These are phyloP conservation scores for Elsinoe batatas DNA, from an alignment of 2,329 filamentous ascomycete species.

Conservation along the genomic window DNA sequence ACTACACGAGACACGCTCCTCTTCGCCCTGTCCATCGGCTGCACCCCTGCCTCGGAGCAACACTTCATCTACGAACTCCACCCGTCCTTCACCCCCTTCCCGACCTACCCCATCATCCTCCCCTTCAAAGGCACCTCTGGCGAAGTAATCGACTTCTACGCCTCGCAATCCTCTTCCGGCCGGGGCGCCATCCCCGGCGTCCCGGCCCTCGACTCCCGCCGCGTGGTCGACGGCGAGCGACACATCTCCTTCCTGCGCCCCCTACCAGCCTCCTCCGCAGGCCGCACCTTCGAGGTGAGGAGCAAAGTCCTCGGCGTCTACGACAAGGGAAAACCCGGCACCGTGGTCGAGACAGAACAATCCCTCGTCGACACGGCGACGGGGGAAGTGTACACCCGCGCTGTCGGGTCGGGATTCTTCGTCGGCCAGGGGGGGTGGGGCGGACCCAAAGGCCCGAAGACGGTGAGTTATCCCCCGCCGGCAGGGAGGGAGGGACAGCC, in stretches of 20 bases:
- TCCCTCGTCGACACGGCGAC: constrained; percentile 60
- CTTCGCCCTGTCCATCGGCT: constrained; percentile 83
- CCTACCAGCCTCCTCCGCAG: constrained; percentile 61
- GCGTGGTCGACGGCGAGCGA: constrained; percentile 76
- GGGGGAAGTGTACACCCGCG: constrained; percentile 61
- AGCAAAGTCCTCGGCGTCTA: constrained; percentile 76
- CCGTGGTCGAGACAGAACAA: constrained; percentile 70
- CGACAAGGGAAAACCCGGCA: constrained; percentile 78
- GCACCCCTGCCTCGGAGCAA: constrained; percentile 66
- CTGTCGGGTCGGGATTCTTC: constrained; percentile 64
- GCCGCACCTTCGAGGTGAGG: constrained; percentile 64
- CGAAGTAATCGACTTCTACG: constrained; percentile 80
- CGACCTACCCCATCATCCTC: constrained; percentile 75
- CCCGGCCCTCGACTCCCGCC: constrained; percentile 63
- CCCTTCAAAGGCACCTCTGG: constrained; percentile 68
- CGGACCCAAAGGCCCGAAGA: constrained; percentile 79
- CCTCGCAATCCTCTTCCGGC: constrained; percentile 48
- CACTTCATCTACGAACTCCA: constrained; percentile 90
- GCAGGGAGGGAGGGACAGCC: constrained; percentile 50
- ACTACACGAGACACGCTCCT: constrained; percentile 78
- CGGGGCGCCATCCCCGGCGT: constrained; percentile 57
- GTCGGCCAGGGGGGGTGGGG: constrained; percentile 77
- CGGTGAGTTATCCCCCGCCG: constrained; percentile 67
- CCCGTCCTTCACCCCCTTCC: constrained; percentile 77
- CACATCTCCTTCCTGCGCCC: constrained; percentile 67